These are phyloP conservation scores for Geranomyces michiganensis DNA, from an alignment of 192 early-diverging fungal species.

Conservation along the genomic window DNA sequence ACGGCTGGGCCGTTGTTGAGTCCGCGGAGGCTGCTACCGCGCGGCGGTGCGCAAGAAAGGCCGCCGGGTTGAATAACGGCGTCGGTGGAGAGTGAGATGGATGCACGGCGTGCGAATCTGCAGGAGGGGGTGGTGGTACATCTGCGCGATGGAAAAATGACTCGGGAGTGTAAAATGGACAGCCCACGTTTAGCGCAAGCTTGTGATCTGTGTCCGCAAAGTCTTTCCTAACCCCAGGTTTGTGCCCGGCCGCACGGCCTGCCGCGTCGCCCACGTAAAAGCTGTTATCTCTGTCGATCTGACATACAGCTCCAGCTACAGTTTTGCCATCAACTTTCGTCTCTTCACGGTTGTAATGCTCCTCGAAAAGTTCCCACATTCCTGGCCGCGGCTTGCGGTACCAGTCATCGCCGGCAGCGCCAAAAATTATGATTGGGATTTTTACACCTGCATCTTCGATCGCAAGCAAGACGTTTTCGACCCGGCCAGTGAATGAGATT, in stretches of 20 bases:
- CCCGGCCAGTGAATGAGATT: constrained; percentile 33
- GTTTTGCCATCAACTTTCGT: constrained; percentile 29
- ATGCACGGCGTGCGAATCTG: background rate
- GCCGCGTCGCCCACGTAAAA: constrained; percentile 96
- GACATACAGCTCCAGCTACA: background rate
- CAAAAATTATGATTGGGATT: constrained; percentile 70
- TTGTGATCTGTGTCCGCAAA: constrained; percentile 85
- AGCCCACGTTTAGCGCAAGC: constrained; percentile 74
- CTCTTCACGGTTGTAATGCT: constrained; percentile 27
- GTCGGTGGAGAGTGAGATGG: constrained; percentile 14
- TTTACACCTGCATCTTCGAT: constrained; percentile 26
- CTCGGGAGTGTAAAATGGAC: constrained; percentile 84
- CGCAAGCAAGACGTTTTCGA: constrained; percentile 50
- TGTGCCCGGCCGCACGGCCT: constrained; percentile 68
- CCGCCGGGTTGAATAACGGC: constrained; percentile 28
- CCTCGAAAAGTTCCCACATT: constrained; percentile 64
- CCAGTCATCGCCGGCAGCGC: constrained; percentile 68
- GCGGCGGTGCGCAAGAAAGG: background rate
- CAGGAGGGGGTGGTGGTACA: background rate
- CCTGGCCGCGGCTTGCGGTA: constrained; percentile 76
- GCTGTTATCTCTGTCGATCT: constrained; percentile 56
- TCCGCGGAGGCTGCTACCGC: background rate
- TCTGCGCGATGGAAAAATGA: constrained; percentile 58
- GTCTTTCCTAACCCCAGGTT: constrained; percentile 63
- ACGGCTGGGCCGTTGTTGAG: background rate